Evolutionary conservation across 805 yeast species (phyloP), one percentile per base, ranked within the genome.

Genomic region (Nematodospora valgi): DNA sequence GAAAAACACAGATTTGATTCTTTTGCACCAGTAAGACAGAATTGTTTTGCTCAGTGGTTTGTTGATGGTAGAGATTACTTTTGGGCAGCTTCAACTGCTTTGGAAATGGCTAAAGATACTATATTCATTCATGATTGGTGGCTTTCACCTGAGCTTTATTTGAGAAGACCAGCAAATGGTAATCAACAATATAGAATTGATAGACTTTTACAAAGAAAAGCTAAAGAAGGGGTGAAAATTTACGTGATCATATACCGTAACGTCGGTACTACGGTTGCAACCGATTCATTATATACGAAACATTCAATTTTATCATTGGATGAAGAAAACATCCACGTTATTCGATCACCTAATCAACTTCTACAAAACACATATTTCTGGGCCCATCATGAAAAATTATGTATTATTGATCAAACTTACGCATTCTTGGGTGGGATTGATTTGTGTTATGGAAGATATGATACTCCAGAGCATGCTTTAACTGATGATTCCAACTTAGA

Each of bases 81-180:
- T 65, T 93, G 98, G 97, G 94, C 97, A 1, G 80, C 88, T 2
- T 84, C 95, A 20, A 80, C 88, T 8, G 98, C 98, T 0, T 66
- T 93, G 36, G 87, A 84, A 46, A 82, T 86, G 85, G 98, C 98
- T 0, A 80, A 80, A 46, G 98, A 93, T 65, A 91, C 84, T 1
- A 82, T 93, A 22, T 93, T 81, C 55, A 87, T 93, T 32, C 97
- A 93, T 52, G 99, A 91, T 52, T 93, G 99, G 99, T 93, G 98
- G 98, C 68, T 93, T 17, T 76, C 91, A 4, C 99, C 99, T 0
- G 98, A 93, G 57, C 56, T 93, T 3, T 94, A 93, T 50, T 66
- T 93, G 62, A 75, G 98, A 44, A 70, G 99, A 33, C 98, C 98
- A 0, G 91, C 95, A 0, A 82, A 86, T 58, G 96, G 96, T 6